Evolutionary conservation across 768 basidiomycete genomes (phyloP), one percentile per base, ranked within the genome.

Genomic region (Leccinum uliginosum): DNA sequence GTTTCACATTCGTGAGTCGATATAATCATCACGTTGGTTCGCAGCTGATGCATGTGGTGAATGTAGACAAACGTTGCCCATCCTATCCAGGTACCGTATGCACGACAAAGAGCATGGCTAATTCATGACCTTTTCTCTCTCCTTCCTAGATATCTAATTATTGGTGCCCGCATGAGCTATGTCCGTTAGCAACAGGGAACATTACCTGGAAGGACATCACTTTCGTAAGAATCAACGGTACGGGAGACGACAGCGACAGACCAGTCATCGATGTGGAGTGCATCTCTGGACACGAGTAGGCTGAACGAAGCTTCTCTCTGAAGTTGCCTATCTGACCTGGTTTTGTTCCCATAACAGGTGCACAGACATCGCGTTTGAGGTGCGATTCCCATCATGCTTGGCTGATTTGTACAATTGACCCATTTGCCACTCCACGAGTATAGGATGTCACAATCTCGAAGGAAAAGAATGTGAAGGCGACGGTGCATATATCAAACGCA

Each of bases 1-100:
- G 55, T 45, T 66, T 66, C 14, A 52, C 21, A 7, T 44, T 62
- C 14, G 63, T 65, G n/a, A 53, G 56, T 32, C 17, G 27, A 11
- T 1, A 24, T 2, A 14, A n/a, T 15, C 14, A 40, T 40, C 10
- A 10, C 19, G 9, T 43, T 19, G 6, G 40, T 15, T 3, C 23
- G 44, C 19, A 19, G 27, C 27, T 46, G 17, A 23, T 60, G 43
- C n/a, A 64, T 9, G 3, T 15, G 23, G 24, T 4, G 17, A 44
- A 43, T 21, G 12, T 4, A 61, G 63, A 38, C 47, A 9, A 23
- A 52, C 7, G 47, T 59, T 34, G 32, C 30, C 3, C 1, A 55
- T 10, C 60, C 60, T 17, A 60, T 63, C 45, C 2, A 21, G 61
- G 64, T 65, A 59, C 48, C 14, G 11, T 48, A 12, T 23, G 5